Evolutionary conservation across 768 basidiomycete genomes (phyloP), one percentile per base, ranked within the genome.

Genomic region (Hericium alpestre): DNA sequence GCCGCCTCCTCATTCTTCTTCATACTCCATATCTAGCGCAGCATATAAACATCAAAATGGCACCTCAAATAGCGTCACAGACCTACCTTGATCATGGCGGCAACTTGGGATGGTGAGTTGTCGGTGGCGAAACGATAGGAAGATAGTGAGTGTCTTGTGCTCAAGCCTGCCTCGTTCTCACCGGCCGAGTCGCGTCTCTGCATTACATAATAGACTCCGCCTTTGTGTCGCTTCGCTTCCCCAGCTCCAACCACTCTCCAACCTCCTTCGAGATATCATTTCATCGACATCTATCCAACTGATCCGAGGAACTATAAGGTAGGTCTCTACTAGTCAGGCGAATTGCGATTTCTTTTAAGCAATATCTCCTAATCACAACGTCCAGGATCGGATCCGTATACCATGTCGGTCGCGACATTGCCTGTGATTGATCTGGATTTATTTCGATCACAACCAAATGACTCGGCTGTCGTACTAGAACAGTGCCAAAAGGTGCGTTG

Each of bases 1-100:
- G 93, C 93, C 56, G 90, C 90, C 67, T 98, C 92, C 77, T 97
- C 93, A 66, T 87, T 90, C 86, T 98, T 98, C 85, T 98, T 98
- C 88, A 99, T 93, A 63, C 86, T 91, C 88, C 96, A 97, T 67
- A 99, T 97, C 96, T 99, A 62, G 37, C 59, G 55, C 22, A 32
- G 32, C 32, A 32, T 10, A 32, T 32, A 32, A 32, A 32, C 32
- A 32, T 32, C 32, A 32, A 8, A 10, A 32, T 32, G 9, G 6
- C 32, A 10, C 32, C 6, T 32, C 6, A 32, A 32, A 32, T 32
- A 32, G 32, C 32, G 9, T 32, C 10, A 3, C 1, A 4, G 13
- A 27, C 59, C n/a, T 56, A 75, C 76, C 74, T 77, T 78, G 60
- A 77, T 74, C 76, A 77, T 77, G 56, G 60, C 65, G 18, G 38